Percentiles rank a stretch among this genome's conserved stretches.
phyloP scores from a whole-genome alignment of 768 basidiomycete genomes.

The Krasilnikovozyma curviuscula region DNA sequence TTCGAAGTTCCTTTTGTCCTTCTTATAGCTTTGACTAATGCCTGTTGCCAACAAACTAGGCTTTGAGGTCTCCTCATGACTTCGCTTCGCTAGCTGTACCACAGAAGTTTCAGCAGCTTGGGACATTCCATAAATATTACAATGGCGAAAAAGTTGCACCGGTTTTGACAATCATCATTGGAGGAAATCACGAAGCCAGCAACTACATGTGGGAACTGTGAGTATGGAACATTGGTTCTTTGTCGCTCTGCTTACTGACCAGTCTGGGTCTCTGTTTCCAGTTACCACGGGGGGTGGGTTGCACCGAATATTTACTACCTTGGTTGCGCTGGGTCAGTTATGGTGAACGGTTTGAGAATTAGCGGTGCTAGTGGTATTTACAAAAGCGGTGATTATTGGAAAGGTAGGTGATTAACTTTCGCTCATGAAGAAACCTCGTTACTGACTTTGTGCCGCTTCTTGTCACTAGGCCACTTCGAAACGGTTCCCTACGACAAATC shows the following conservation, averaged over 20 bases:
- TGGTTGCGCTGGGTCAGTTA: slow-evolving; percentile 72
- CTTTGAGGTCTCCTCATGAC: slow-evolving; percentile 66
- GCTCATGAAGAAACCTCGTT: background rate
- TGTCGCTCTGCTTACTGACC: background rate
- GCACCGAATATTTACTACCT: slow-evolving; percentile 94
- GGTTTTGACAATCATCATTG: slow-evolving; percentile 76
- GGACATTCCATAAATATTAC: slow-evolving; percentile 75
- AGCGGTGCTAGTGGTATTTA: slow-evolving; percentile 86
- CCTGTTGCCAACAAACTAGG: slow-evolving; percentile 30
- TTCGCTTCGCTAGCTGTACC: slow-evolving; percentile 82
- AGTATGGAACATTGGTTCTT: slow-evolving; percentile 21
- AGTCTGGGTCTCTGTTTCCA: slow-evolving; percentile 20
- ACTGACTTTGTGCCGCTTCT: background rate
- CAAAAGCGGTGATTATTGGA: slow-evolving; percentile 51
- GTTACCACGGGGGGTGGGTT: slow-evolving; percentile 92
- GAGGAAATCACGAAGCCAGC: slow-evolving; percentile 93
- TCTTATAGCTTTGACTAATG: background rate
- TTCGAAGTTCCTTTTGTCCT: background rate
- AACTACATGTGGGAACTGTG: slow-evolving; percentile 94
- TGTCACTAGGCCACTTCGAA: slow-evolving; percentile 45
- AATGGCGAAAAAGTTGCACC: slow-evolving; percentile 64
- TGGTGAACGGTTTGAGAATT: slow-evolving; percentile 70
- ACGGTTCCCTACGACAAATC: slow-evolving; percentile 55
- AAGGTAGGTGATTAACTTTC: slow-evolving; percentile 28
- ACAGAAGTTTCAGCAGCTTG: slow-evolving; percentile 62